Percentiles rank a stretch among this genome's conserved stretches.
phyloP scores from a whole-genome alignment of 2,329 filamentous ascomycete species.

The Gaeumannomyces sp. region DNA sequence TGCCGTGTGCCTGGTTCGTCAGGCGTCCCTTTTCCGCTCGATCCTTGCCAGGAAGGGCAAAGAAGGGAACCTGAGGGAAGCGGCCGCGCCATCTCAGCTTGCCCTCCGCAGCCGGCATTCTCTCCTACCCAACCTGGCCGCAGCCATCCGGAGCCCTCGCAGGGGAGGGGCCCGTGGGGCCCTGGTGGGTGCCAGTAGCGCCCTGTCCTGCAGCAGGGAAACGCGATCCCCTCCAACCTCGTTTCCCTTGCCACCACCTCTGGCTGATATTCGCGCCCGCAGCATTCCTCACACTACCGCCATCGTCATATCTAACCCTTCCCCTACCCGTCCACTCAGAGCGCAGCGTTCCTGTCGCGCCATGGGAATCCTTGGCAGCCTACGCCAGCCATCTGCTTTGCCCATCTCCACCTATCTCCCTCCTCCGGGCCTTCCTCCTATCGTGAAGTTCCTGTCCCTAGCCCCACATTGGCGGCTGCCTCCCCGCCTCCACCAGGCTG shows the following conservation, averaged over 20 bases:
- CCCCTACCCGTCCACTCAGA: neutral
- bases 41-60: too few relatives aligned
- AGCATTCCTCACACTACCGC: neutral
- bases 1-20: too few relatives aligned
- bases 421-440: too few relatives aligned
- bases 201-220: too few relatives aligned
- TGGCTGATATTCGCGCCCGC: neutral
- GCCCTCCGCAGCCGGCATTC: neutral
- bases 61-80: neutral
- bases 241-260: neutral
- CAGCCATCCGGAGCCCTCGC: neutral
- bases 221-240: neutral
- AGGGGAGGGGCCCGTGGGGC: neutral
- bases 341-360: too few relatives aligned
- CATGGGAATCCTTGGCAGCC: neutral
- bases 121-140: neutral
- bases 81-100: neutral
- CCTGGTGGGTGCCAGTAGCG: too few relatives aligned
- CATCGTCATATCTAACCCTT: neutral
- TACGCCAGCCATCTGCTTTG: too few relatives aligned
- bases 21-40: too few relatives aligned
- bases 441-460: too few relatives aligned
- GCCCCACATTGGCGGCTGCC: too few relatives aligned
- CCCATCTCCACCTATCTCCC: too few relatives aligned
- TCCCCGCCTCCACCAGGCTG: neutral